Percentiles rank a stretch among this genome's conserved stretches.
phyloP scores from a whole-genome alignment of 257 asterid genomes.

The Nicotiana otophora region DNA sequence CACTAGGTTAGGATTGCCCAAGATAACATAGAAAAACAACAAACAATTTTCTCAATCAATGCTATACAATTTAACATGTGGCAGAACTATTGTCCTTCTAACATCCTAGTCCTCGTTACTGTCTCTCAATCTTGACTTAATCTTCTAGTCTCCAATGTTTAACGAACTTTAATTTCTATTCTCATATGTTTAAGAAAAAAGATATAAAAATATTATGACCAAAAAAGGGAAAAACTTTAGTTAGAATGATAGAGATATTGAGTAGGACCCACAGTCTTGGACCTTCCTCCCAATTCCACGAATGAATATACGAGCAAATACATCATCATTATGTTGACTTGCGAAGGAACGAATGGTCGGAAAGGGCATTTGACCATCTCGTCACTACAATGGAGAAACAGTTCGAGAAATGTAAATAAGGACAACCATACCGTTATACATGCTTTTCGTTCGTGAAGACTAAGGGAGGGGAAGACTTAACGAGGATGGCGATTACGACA shows the following conservation, averaged over 20 bases:
- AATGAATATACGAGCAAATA: not conserved
- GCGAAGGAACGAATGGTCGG: not conserved
- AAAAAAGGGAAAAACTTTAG: not conserved
- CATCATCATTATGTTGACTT: not conserved
- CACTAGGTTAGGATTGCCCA: no score
- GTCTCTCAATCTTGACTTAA: not conserved
- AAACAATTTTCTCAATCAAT: no score
- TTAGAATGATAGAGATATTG: not conserved
- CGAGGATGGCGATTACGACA: not conserved
- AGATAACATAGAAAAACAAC: no score
- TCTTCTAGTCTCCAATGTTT: no score
- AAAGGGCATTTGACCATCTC: not conserved
- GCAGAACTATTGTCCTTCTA: not conserved
- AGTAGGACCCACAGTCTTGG: not conserved
- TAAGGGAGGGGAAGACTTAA: not conserved
- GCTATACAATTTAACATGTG: no score
- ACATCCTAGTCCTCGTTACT: not conserved
- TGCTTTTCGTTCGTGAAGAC: not conserved
- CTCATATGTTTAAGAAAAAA: no score
- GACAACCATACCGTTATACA: not conserved
- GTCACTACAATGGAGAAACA: not conserved
- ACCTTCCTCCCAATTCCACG: not conserved
- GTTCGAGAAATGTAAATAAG: not conserved
- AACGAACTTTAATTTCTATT: no score
- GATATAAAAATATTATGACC: no score